Evolutionary conservation across 2,329 filamentous ascomycete genomes (phyloP).

Genomic region (Orbilia javanica): DNA sequence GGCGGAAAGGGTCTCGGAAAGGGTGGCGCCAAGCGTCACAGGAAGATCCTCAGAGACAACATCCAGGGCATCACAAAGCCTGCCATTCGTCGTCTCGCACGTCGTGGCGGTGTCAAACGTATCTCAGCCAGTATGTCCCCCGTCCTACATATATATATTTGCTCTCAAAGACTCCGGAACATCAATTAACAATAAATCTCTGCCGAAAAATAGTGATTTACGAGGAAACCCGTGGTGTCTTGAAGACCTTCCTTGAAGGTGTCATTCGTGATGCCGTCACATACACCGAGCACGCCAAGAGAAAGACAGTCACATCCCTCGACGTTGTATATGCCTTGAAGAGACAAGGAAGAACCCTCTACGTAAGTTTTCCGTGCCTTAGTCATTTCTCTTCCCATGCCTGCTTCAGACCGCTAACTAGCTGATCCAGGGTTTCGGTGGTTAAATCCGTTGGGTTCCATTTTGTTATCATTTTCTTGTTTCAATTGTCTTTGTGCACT

Average conservation of each 20-base stretch:
- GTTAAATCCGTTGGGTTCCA: slow-evolving; percentile 14
- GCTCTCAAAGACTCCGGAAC: neutral
- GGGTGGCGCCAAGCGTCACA: slow-evolving; percentile 97
- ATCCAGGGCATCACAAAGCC: slow-evolving; percentile 99
- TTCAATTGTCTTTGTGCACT: slow-evolving; percentile 13
- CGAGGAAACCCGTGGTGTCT: slow-evolving; percentile 81
- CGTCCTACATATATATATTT: slow-evolving; percentile 65
- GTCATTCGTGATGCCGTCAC: slow-evolving; percentile 82
- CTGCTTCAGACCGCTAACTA: neutral
- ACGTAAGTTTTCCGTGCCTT: slow-evolving; percentile 65
- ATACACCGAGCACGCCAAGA: slow-evolving; percentile 84
- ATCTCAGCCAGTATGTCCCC: slow-evolving; percentile 79
- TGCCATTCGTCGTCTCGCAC: slow-evolving; percentile 96
- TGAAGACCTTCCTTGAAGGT: slow-evolving; percentile 82
- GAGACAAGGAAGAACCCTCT: slow-evolving; percentile 76
- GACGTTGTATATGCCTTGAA: slow-evolving; percentile 75
- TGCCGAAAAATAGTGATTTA: slow-evolving; percentile 81
- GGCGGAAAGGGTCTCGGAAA: slow-evolving; percentile 98
- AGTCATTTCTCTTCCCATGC: neutral
- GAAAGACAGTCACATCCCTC: slow-evolving; percentile 79
- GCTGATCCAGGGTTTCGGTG: slow-evolving; percentile 41
- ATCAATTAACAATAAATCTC: neutral
- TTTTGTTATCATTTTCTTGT: neutral
- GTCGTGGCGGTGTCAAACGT: slow-evolving; percentile 99
- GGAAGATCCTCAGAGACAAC: slow-evolving; percentile 99